These are phyloP conservation scores for Botrytis paeoniae DNA, from an alignment of 2,329 filamentous ascomycete species.

Conservation along the genomic window DNA sequence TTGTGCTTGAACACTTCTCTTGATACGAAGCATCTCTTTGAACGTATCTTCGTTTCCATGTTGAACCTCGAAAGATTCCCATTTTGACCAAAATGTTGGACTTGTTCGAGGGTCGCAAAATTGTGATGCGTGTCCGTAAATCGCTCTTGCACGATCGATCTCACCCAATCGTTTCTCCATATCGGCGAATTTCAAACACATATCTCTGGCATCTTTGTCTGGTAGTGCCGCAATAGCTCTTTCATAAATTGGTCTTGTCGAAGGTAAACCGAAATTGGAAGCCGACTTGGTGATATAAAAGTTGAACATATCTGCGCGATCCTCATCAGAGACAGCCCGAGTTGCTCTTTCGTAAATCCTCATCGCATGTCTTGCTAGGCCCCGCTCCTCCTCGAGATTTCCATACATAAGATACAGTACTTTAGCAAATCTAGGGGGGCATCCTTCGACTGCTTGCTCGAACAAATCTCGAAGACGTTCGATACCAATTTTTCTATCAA, in stretches of 20 bases:
- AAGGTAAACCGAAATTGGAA: conserved; percentile 94
- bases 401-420: conserved; percentile 98
- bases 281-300: conserved; percentile 99
- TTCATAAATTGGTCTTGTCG: conserved; percentile 93
- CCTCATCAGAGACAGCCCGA: conserved; percentile 88
- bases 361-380: conserved; percentile 94
- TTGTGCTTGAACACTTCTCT: conserved; percentile 93
- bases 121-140: conserved; percentile 94
- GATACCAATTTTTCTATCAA: conserved; percentile 93
- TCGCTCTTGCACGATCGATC: conserved; percentile 90
- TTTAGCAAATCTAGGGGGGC: conserved; percentile 93
- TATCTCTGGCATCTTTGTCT: conserved; percentile 88
- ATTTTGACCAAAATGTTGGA: conserved; percentile 89
- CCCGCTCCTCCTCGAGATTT: conserved; percentile 91
- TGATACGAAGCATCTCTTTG: conserved; percentile 98
- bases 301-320: conserved; percentile 96
- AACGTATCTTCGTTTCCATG: conserved; percentile 99
- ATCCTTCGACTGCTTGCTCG: conserved; percentile 93
- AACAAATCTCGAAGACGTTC: conserved; percentile 92
- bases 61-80: conserved; percentile 95
- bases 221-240: conserved; percentile 90
- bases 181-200: conserved; percentile 98
- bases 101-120: conserved; percentile 95
- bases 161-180: conserved; percentile 91
- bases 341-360: conserved; percentile 98